Conservation (phyloP, 129 eudicot genomes). For the Artemisia tridentata region DNA sequence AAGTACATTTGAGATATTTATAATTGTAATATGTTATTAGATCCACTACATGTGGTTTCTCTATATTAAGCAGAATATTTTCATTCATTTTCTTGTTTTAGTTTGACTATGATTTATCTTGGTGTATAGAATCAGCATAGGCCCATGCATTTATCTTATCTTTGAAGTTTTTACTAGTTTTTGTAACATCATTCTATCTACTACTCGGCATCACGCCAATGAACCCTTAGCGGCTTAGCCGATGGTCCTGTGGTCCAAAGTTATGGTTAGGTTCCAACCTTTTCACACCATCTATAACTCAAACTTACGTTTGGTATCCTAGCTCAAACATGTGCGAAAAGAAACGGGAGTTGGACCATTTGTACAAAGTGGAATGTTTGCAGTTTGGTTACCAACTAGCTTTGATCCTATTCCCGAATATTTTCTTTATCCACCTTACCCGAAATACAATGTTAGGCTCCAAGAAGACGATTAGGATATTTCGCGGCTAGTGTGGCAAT, state of each 20-base stretch:
- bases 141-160: conserved; percentile 27
- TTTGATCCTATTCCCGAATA: not conserved
- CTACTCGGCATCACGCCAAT: conserved; percentile 10
- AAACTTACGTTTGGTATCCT: not conserved
- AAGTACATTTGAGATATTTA: conserved; percentile 12
- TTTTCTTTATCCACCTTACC: not conserved
- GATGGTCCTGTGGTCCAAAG: conserved; percentile 28
- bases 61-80: not conserved
- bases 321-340: not conserved
- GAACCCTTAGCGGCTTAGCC: conserved; percentile 1
- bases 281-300: not conserved
- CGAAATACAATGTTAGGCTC: not conserved
- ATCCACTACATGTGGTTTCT: not conserved
- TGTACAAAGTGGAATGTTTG: conserved; percentile 3
- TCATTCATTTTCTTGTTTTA: not conserved
- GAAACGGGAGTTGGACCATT: not conserved
- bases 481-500: not conserved
- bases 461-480: not conserved
- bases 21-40: not conserved
- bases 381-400: not conserved
- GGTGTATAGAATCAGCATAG: conserved; percentile 15
- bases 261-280: conserved; percentile 16
- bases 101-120: conserved; percentile 10
- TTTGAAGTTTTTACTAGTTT: conserved; percentile 17
- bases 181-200: conserved; percentile 14